phyloP scores from a whole-genome alignment of 306 rosid genomes.

The Coriaria nepalensis region DNA sequence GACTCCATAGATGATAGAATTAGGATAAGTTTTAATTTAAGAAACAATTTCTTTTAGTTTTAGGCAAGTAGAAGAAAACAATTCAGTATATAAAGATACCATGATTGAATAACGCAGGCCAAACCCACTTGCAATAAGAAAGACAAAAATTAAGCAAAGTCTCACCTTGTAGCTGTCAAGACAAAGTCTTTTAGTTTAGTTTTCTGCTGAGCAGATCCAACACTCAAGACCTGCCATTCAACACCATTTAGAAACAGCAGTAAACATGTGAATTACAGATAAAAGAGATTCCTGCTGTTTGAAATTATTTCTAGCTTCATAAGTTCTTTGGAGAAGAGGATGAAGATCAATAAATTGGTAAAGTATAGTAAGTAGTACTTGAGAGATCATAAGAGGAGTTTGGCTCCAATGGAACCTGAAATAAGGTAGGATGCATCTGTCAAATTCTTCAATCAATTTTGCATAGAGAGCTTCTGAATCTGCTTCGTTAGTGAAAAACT shows the following conservation, averaged over 20 bases:
- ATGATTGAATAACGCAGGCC: no score
- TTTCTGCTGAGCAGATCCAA: conserved; percentile 29
- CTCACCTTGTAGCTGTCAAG: conserved; percentile 63
- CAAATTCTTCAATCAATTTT: conserved; percentile 47
- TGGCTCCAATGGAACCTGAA: conserved; percentile 80
- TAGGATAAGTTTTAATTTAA: no score
- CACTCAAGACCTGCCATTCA: conserved; percentile 31
- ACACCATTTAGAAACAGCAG: no score
- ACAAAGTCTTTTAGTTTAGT: conserved; percentile 36
- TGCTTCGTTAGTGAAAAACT: conserved; percentile 27
- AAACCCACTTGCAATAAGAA: not conserved
- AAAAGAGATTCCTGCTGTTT: no score
- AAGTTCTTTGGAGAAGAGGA: no score
- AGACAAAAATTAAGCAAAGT: not conserved
- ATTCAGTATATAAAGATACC: no score
- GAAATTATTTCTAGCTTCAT: no score
- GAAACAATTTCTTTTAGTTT: no score
- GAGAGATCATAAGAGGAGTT: conserved; percentile 32
- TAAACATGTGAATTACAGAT: no score
- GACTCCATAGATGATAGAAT: no score
- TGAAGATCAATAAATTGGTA: no score
- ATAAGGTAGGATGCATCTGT: conserved; percentile 57
- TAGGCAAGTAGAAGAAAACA: no score
- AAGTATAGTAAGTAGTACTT: conserved; percentile 36
- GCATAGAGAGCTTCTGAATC: conserved; percentile 29